Evolutionary conservation across 106 monocot genomes (phyloP), one percentile per base, ranked within the genome.

Genomic region (Chionographis japonica): DNA sequence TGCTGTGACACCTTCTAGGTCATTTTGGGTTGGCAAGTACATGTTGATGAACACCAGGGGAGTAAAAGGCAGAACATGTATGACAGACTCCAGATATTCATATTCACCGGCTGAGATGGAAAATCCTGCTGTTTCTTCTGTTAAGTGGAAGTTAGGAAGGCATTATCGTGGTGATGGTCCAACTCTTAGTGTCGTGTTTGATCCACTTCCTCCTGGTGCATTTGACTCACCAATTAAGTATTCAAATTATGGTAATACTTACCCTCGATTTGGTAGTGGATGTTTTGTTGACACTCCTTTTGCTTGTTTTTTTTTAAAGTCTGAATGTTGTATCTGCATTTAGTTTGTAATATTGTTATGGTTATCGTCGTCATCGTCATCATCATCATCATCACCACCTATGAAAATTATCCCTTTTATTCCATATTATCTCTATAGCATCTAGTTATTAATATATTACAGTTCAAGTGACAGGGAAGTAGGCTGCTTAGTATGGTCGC

Each of bases 161-260:
- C 8, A 63, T 38, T 81, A 77, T 64, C 57, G 57, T 50, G 81
- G 73, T 63, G 72, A 81, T 77, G 81, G 81, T 37, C 81, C 81
- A 20, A 68, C 56, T 37, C 72, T 73, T 72, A 51, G 58, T 62
- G 15, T 58, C 6, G 62, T 63, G 12, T 81, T 81, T 60, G 72
- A 81, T 49, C 59, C 77, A 20, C 72, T 81, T 40, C 81, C 81
- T 16, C 81, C 81, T 46, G 73, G 73, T 68, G 67, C 81, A 73
- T 81, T 81, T 68, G 81, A 81, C 68, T 77, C 81, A 38, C 72
- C 72, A 59, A 36, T 68, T 54, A 53, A 11, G 10, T 72, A 61
- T 77, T 19, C 53, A 77, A n/a, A 61, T 36, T 43, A 13, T 65
- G 76, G 76, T 76, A 72, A 76, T 62, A 56, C 51, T 60, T 50